phyloP scores from a whole-genome alignment of 305 asterid species.

The Rubia tinctorum region DNA sequence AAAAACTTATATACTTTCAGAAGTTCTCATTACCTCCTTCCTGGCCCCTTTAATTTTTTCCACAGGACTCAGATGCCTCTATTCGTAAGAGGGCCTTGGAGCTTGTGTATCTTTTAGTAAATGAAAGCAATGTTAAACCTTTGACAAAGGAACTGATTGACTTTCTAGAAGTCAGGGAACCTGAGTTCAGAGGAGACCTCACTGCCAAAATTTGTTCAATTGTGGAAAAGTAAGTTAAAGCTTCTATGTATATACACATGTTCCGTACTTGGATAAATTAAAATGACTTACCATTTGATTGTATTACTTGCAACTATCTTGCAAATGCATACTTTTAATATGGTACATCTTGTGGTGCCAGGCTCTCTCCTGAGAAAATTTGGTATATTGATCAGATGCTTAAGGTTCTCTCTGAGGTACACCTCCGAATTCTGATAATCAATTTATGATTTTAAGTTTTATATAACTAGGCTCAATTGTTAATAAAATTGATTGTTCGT shows the following conservation, averaged over 20 bases:
- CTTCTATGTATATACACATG: not conserved
- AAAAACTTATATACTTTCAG: not conserved
- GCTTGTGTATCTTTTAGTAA: slow-evolving; percentile 89
- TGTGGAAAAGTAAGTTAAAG: slow-evolving; percentile 86
- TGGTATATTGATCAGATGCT: slow-evolving; percentile 99
- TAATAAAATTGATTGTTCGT: not conserved
- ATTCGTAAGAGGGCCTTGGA: slow-evolving; percentile 98
- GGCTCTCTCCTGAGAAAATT: slow-evolving; percentile 91
- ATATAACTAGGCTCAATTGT: slow-evolving; percentile 4
- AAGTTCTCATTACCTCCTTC: not conserved
- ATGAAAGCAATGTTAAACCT: slow-evolving; percentile 83
- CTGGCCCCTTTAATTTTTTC: slow-evolving; percentile 25
- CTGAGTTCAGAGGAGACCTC: slow-evolving; percentile 89
- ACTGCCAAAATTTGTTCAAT: slow-evolving; percentile 94
- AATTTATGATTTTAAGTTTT: slow-evolving; percentile 16
- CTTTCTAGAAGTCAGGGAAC: slow-evolving; percentile 82
- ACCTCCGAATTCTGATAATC: slow-evolving; percentile 20
- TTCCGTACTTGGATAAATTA: not conserved
- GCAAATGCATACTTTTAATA: slow-evolving; percentile 28
- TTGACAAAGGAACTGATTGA: slow-evolving; percentile 92
- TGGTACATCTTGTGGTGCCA: slow-evolving; percentile 42
- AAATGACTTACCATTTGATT: not conserved
- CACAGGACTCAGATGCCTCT: slow-evolving; percentile 95
- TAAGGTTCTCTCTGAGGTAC: slow-evolving; percentile 94
- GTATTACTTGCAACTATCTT: slow-evolving; percentile 27